Conservation (phyloP, 2,329 filamentous ascomycete genomes). For the Aureobasidium pullulans region DNA sequence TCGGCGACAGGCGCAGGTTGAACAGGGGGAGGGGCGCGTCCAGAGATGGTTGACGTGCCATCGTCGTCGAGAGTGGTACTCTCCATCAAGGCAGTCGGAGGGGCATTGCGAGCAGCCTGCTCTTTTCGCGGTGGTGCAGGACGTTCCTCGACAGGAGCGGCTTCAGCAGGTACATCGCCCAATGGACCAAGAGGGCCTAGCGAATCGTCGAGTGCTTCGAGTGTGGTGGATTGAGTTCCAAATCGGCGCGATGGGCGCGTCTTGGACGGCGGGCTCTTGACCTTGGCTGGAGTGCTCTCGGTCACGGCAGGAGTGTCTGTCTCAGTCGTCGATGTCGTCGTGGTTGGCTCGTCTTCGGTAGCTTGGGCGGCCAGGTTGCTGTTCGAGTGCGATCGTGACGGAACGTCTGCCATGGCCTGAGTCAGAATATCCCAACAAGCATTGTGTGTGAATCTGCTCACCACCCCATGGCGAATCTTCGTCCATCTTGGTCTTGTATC, state of each 20-base stretch:
- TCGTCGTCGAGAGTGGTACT: slow-evolving; percentile 63
- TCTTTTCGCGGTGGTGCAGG: slow-evolving; percentile 58
- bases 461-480: slow-evolving; percentile 19
- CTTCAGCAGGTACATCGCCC: slow-evolving; percentile 39
- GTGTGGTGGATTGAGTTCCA: slow-evolving; percentile 66
- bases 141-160: slow-evolving; percentile 48
- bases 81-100: slow-evolving; percentile 53
- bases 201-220: slow-evolving; percentile 69
- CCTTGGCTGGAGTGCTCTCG: slow-evolving; percentile 25
- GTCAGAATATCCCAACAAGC: background rate
- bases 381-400: slow-evolving; percentile 37
- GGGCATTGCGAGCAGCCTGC: slow-evolving; percentile 39
- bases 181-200: slow-evolving; percentile 69
- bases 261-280: slow-evolving; percentile 17
- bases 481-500: slow-evolving; percentile 13
- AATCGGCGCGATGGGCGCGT: slow-evolving; percentile 52
- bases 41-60: slow-evolving; percentile 34
- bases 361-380: slow-evolving; percentile 34
- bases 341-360: slow-evolving; percentile 22
- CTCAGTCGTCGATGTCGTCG: background rate
- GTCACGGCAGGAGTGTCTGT: slow-evolving; percentile 17
- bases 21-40: slow-evolving; percentile 59
- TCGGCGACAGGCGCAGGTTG: slow-evolving; percentile 39
- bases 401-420: slow-evolving; percentile 34
- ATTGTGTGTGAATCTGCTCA: background rate